phyloP scores from a whole-genome alignment of 768 basidiomycete genomes.

The Mycena metata region DNA sequence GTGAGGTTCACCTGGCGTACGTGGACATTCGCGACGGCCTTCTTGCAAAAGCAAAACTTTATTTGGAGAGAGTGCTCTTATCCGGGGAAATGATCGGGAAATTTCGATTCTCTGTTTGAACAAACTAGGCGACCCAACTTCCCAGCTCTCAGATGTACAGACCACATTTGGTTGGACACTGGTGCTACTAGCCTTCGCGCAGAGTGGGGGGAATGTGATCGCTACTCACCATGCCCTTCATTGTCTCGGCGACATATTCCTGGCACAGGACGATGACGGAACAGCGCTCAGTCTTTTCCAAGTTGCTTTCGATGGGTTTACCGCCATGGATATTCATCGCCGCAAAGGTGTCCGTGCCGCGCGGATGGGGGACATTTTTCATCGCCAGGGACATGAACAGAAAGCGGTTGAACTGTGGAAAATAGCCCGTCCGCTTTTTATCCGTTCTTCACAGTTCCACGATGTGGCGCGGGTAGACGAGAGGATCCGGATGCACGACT shows the following conservation, averaged over 20 bases:
- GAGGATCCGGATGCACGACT: neutral
- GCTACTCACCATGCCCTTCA: conserved; percentile 17
- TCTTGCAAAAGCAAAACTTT: too few species aligned
- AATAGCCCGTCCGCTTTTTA: conserved; percentile 1
- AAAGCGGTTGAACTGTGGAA: conserved; percentile 8
- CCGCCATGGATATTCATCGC: conserved; percentile 24
- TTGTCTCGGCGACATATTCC: conserved; percentile 26
- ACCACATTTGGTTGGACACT: conserved; percentile 1
- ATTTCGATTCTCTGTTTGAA: too few species aligned
- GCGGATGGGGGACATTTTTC: conserved; percentile 14
- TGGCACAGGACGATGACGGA: conserved; percentile 1
- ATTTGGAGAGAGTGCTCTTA: too few species aligned
- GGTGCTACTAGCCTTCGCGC: conserved; percentile 19
- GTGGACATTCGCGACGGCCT: too few species aligned
- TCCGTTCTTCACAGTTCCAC: conserved; percentile 10
- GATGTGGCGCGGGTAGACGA: conserved; percentile 9
- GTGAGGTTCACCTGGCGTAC: too few species aligned
- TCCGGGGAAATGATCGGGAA: too few species aligned
- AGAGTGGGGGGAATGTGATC: conserved; percentile 11
- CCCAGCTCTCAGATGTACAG: too few species aligned
- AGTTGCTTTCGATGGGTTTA: conserved; percentile 18
- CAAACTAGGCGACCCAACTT: too few species aligned
- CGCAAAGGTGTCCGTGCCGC: conserved; percentile 4
- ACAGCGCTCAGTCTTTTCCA: conserved; percentile 21
- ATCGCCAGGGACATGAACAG: neutral